These are phyloP conservation scores for Forsythia viridissima DNA, from an alignment of 257 asterid genomes.

Conservation along the genomic window DNA sequence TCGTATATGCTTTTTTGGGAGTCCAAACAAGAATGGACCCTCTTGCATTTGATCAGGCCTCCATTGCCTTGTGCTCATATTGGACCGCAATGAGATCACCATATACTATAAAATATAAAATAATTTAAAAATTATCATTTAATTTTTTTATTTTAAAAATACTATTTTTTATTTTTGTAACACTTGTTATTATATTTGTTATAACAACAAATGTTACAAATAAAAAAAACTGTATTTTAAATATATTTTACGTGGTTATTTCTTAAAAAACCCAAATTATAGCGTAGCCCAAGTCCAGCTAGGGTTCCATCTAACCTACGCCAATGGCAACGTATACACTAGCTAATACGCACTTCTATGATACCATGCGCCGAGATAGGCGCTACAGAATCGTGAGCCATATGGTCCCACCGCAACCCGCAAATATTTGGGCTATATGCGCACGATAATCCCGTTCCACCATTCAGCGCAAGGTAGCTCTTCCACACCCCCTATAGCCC, in stretches of 20 bases:
- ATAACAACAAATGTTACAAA: too few relatives aligned
- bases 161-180: too few relatives aligned
- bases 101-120: too few relatives aligned
- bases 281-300: not conserved
- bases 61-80: not conserved
- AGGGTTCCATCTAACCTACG: not conserved
- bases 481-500: slow-evolving; percentile 20
- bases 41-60: not conserved
- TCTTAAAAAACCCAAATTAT: too few relatives aligned
- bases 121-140: too few relatives aligned
- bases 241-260: too few relatives aligned
- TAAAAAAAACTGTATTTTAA: too few relatives aligned
- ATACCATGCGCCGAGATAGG: not conserved
- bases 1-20: too few relatives aligned
- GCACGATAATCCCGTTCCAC: slow-evolving; percentile 34
- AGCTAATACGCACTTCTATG: not conserved
- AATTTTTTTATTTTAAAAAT: too few relatives aligned
- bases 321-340: not conserved
- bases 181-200: too few relatives aligned
- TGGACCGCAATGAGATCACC: too few relatives aligned
- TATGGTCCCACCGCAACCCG: not conserved
- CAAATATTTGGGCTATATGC: slow-evolving; percentile 11
- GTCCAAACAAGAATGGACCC: not conserved
- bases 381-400: not conserved
- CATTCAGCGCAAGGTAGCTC: slow-evolving; percentile 41